Evolutionary conservation across 306 rosid genomes (phyloP), one percentile per base, ranked within the genome.

Genomic region (Quercus parvula): DNA sequence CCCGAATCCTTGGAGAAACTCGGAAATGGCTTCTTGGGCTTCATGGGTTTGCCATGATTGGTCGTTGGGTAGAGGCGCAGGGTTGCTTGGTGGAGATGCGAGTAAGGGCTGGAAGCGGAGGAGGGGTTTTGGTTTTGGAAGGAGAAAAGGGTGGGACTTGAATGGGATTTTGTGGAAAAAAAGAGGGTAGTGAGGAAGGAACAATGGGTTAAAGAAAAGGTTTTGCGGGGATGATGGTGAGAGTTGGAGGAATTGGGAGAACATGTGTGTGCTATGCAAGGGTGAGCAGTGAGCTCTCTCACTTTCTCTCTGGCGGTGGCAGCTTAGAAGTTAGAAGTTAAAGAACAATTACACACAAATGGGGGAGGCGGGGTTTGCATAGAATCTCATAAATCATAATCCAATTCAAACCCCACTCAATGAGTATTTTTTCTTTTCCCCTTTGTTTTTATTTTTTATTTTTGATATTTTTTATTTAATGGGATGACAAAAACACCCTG

Each of bases 21-120:
- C 82, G 19, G 93, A 86, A 75, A 95, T 63, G 2, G 92, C 94
- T 19, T 27, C 74, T 35, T 81, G 92, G 49, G 89, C 99, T 51
- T 81, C 85, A 66, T 8, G 20, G 51, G 74, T 19, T 8, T 81
- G 83, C 51, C 67, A 59, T 1, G 77, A 38, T 20, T 71, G 82
- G 82, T 25, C 75, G 49, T 72, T 81, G 20, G 75, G 59, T 5
- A 56, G 30, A 2, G 83, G 70, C 1, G 61, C 56, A 78, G 52
- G 56, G 76, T 35, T 19, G 54, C 22, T 27, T 71, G 81, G 78
- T 44, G 27, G 55, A 25, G 79, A 6, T 35, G 85, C 82, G 13
- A 76, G 84, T 44, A 74, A 81, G 57, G 83, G 54, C 0, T 12
- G 54, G 54, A 12, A 49, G 17, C 0, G 54, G 17, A 49, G 54